A percentile compares a stretch with the other conserved stretches of the same genome.
These are phyloP conservation scores for Basipetospora chlamydospora DNA, from an alignment of 2,329 filamentous ascomycete genomes.

Conservation along the genomic window DNA sequence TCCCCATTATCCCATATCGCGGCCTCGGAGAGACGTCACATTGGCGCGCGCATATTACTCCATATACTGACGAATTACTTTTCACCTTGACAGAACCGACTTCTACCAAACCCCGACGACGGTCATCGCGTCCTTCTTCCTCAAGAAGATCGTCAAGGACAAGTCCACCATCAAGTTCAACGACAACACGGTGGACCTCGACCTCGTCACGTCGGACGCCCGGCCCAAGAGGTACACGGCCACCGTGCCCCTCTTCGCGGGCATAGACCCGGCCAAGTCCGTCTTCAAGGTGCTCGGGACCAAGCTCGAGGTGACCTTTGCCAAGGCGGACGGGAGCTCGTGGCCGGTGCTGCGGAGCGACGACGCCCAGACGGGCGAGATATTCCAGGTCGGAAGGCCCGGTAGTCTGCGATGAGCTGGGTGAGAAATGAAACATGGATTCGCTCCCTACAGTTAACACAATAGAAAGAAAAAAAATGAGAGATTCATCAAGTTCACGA, in stretches of 20 bases:
- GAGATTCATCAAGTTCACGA: too few relatives aligned
- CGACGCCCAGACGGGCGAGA: slow-evolving; percentile 55
- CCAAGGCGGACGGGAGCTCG: slow-evolving; percentile 56
- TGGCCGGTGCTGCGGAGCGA: slow-evolving; percentile 79
- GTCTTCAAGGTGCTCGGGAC: slow-evolving; percentile 73
- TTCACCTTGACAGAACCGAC: slow-evolving; percentile 52
- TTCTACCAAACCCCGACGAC: slow-evolving; percentile 84
- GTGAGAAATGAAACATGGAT: too few relatives aligned
- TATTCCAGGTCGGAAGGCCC: slow-evolving; percentile 78
- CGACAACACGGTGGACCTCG: slow-evolving; percentile 49
- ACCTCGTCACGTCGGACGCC: slow-evolving; percentile 72
- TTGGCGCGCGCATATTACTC: too few relatives aligned
- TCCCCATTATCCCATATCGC: too few relatives aligned
- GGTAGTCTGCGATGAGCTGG: slow-evolving; percentile 30
- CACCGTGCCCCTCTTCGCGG: slow-evolving; percentile 58
- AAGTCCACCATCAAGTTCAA: slow-evolving; percentile 58
- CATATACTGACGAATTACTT: neutral
- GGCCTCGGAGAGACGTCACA: too few relatives aligned
- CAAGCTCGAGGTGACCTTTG: slow-evolving; percentile 70
- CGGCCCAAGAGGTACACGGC: slow-evolving; percentile 64
- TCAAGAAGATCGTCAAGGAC: slow-evolving; percentile 91
- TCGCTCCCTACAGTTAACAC: too few relatives aligned
- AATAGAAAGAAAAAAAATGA: neutral
- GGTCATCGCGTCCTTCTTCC: slow-evolving; percentile 82
- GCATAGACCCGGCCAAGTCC: slow-evolving; percentile 62